These are phyloP conservation scores for Dalechampia spathulata DNA, from an alignment of 441 rosid genomes.

Conservation along the genomic window DNA sequence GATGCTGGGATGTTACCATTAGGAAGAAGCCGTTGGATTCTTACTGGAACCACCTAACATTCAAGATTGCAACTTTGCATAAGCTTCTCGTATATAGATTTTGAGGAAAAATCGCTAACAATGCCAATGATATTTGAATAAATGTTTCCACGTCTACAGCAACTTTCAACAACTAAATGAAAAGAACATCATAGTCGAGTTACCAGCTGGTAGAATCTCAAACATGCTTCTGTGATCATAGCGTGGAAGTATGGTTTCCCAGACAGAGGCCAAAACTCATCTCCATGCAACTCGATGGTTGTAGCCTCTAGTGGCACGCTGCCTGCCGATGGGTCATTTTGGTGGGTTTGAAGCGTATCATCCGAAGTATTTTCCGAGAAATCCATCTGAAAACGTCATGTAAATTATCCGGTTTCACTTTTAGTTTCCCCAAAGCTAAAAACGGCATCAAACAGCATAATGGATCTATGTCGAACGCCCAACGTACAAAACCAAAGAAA, in stretches of 20 bases:
- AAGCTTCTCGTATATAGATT: neutral
- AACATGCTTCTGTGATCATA: neutral
- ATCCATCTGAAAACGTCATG: neutral
- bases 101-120: too few species aligned
- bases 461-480: too few species aligned
- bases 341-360: too few species aligned
- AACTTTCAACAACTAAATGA: too few species aligned
- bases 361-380: neutral
- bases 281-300: neutral
- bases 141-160: neutral
- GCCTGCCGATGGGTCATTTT: neutral
- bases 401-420: neutral
- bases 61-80: neutral
- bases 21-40: constrained; percentile 11
- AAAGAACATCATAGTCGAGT: neutral
- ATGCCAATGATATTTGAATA: neutral
- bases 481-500: too few species aligned
- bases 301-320: neutral
- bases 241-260: neutral
- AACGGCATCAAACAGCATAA: too few species aligned
- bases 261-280: neutral
- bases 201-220: neutral
- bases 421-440: too few species aligned
- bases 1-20: neutral
- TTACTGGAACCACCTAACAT: constrained; percentile 10